phyloP scores from a whole-genome alignment of 1,139 yeast genomes.

The Scheffersomyces illinoinensis region DNA sequence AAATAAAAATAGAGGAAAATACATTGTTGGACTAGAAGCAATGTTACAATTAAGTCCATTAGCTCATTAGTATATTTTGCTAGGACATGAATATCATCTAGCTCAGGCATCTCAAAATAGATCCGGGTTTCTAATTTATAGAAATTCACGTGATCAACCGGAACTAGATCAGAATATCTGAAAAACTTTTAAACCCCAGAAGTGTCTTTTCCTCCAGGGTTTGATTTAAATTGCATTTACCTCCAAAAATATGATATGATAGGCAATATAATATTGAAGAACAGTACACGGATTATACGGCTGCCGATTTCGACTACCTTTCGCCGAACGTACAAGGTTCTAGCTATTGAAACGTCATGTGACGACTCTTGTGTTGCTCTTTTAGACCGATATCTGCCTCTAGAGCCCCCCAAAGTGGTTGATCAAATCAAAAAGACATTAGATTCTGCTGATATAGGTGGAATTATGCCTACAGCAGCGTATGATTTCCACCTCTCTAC shows the following conservation, averaged over 20 bases:
- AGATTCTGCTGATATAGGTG: slow-evolving; percentile 69
- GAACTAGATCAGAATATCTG: neutral
- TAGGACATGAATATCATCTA: neutral
- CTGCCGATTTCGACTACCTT: neutral
- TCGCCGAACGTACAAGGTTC: slow-evolving; percentile 51
- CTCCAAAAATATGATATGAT: slow-evolving; percentile 9
- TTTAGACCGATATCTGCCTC: slow-evolving; percentile 46
- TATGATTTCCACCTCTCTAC: slow-evolving; percentile 70
- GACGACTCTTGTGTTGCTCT: slow-evolving; percentile 93
- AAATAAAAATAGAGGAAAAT: neutral
- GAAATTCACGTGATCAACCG: neutral
- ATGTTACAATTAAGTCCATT: too few species aligned
- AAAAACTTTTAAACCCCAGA: neutral
- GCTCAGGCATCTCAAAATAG: neutral
- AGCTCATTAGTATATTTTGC: neutral
- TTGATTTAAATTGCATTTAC: neutral
- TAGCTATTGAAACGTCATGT: slow-evolving; percentile 92
- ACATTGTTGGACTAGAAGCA: too few species aligned
- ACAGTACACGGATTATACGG: neutral
- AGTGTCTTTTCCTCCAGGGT: neutral
- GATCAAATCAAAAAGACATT: slow-evolving; percentile 68
- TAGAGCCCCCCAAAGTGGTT: slow-evolving; percentile 49
- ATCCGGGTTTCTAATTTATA: neutral
- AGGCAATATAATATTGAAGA: slow-evolving; percentile 1
- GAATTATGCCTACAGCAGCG: slow-evolving; percentile 87